Evolutionary conservation across 192 early-diverging fungal species (phyloP).

Genomic region (Coemansia sp.): DNA sequence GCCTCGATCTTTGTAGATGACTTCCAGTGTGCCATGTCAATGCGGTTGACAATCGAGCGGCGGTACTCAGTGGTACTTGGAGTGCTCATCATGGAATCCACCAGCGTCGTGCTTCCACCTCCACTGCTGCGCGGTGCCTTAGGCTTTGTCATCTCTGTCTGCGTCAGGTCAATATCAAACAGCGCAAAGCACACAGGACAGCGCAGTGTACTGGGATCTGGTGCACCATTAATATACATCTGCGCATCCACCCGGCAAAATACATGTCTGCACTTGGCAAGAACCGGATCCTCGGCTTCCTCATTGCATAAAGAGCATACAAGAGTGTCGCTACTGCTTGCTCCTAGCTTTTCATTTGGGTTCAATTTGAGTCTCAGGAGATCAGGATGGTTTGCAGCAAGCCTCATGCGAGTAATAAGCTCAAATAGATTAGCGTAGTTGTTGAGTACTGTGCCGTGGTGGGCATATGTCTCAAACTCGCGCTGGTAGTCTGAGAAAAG

Average conservation of each 20-base stretch:
- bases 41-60: slow-evolving; percentile 84
- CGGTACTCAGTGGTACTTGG: slow-evolving; percentile 56
- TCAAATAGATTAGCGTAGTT: slow-evolving; percentile 95
- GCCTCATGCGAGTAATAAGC: slow-evolving; percentile 81
- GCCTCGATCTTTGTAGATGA: slow-evolving; percentile 95
- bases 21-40: slow-evolving; percentile 83
- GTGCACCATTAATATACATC: slow-evolving; percentile 53
- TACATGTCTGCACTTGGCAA: slow-evolving; percentile 80
- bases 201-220: slow-evolving; percentile 29
- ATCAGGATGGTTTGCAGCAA: slow-evolving; percentile 89
- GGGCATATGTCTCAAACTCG: slow-evolving; percentile 80
- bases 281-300: slow-evolving; percentile 82
- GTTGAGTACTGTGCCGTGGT: slow-evolving; percentile 78
- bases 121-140: neutral
- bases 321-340: slow-evolving; percentile 61
- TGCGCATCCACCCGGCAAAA: slow-evolving; percentile 85
- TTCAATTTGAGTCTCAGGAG: slow-evolving; percentile 63
- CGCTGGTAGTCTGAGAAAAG: slow-evolving; percentile 72
- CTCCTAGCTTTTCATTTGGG: slow-evolving; percentile 27
- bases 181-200: slow-evolving; percentile 81
- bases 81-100: slow-evolving; percentile 53
- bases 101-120: slow-evolving; percentile 17
- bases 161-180: slow-evolving; percentile 72
- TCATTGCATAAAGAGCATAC: slow-evolving; percentile 88
- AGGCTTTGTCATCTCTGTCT: slow-evolving; percentile 42